Percentiles rank a stretch among this genome's conserved stretches.
phyloP scores from a whole-genome alignment of 2,329 filamentous ascomycete genomes.

The Emmonsiellopsis sp. region DNA sequence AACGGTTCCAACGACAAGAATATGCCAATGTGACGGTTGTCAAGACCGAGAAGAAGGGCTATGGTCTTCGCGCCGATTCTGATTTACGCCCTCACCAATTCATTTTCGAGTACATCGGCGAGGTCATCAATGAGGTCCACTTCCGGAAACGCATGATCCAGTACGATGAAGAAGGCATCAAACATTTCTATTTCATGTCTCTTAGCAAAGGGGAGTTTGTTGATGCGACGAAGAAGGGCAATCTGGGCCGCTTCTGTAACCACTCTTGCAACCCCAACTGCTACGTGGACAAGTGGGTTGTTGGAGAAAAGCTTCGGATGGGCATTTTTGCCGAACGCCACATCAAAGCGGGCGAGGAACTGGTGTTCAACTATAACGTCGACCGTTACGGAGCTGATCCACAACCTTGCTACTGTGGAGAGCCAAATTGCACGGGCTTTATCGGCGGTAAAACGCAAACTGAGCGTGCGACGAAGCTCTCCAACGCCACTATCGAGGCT shows the following conservation, averaged over 20 bases:
- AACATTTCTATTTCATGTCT: slow-evolving; percentile 99
- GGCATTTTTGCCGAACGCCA: slow-evolving; percentile 88
- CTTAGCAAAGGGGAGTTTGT: slow-evolving; percentile 94
- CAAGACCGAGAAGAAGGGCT: slow-evolving; percentile 97
- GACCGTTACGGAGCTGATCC: slow-evolving; percentile 95
- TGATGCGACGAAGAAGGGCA: slow-evolving; percentile 93
- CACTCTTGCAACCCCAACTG: slow-evolving; percentile 98
- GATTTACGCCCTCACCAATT: slow-evolving; percentile 78
- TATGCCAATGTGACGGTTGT: slow-evolving; percentile 91
- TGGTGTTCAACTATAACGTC: slow-evolving; percentile 99
- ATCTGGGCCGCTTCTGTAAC: slow-evolving; percentile 94
- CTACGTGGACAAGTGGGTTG: slow-evolving; percentile 99
- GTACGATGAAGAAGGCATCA: slow-evolving; percentile 94
- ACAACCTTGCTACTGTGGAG: slow-evolving; percentile 92
- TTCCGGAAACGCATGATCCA: slow-evolving; percentile 86
- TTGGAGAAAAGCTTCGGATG: slow-evolving; percentile 95
- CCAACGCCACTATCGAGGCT: slow-evolving; percentile 82
- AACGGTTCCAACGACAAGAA: slow-evolving; percentile 82
- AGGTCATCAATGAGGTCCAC: slow-evolving; percentile 87
- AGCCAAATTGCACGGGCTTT: slow-evolving; percentile 89
- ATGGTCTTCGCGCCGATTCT: slow-evolving; percentile 73
- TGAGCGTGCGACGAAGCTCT: slow-evolving; percentile 84
- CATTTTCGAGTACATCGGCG: slow-evolving; percentile 96
- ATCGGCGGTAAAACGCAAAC: slow-evolving; percentile 98
- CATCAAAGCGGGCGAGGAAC: slow-evolving; percentile 81